Evolutionary conservation across 768 basidiomycete genomes (phyloP).

Genomic region (Phlebiopsis flavidoalba): DNA sequence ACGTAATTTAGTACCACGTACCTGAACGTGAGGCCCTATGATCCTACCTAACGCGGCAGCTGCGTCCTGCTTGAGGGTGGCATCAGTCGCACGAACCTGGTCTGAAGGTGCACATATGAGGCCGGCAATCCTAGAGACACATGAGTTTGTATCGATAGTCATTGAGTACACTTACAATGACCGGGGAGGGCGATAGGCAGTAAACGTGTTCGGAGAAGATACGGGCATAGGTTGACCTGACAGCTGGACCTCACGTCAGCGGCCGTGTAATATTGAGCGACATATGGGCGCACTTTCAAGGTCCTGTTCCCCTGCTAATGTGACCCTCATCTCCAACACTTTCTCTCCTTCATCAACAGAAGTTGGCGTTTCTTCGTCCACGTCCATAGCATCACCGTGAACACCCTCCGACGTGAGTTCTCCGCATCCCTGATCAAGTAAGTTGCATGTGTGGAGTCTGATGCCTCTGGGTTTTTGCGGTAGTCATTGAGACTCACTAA

Average conservation of each 20-base stretch:
- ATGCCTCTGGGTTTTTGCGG: slow-evolving; percentile 38
- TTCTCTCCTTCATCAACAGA: slow-evolving; percentile 39
- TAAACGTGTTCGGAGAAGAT: slow-evolving; percentile 64
- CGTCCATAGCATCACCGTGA: background rate
- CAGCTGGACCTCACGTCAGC: slow-evolving; percentile 32
- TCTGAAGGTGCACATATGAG: slow-evolving; percentile 33
- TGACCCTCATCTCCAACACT: slow-evolving; percentile 41
- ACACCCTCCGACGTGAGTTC: slow-evolving; percentile 28
- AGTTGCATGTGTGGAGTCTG: slow-evolving; percentile 53
- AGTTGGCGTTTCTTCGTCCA: slow-evolving; percentile 27
- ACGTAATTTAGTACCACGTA: slow-evolving; percentile 2
- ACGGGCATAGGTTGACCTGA: slow-evolving; percentile 45
- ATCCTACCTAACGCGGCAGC: slow-evolving; percentile 21
- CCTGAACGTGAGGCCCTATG: slow-evolving; percentile 23
- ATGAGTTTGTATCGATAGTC: background rate
- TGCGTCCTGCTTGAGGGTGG: slow-evolving; percentile 16
- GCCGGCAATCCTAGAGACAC: slow-evolving; percentile 35
- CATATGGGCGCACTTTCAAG: slow-evolving; percentile 51
- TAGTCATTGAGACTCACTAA: slow-evolving; percentile 62
- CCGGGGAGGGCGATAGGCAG: slow-evolving; percentile 59
- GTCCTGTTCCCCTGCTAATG: slow-evolving; percentile 58
- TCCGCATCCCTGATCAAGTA: slow-evolving; percentile 69
- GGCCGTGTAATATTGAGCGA: background rate
- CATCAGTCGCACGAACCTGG: slow-evolving; percentile 30
- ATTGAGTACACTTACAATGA: slow-evolving; percentile 42